A percentile compares a stretch with the other conserved stretches of the same genome.
Evolutionary conservation across 495 filamentous ascomycete species (phyloP).

Genomic region (Daldinia concentrica): DNA sequence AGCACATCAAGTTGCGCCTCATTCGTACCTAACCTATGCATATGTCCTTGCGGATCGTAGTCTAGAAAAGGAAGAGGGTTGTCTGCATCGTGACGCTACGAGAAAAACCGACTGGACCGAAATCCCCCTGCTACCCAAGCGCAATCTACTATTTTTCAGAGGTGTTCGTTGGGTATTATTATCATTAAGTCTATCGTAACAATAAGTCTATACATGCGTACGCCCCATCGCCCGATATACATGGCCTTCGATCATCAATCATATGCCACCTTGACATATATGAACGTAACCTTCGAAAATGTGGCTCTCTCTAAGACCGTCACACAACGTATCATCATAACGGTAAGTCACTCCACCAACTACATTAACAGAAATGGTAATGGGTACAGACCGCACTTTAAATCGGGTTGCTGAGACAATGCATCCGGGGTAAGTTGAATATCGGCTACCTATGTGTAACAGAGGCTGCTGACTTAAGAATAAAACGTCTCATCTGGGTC

Average conservation of each 20-base stretch:
- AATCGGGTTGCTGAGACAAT: not conserved
- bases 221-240: slow-evolving; percentile 9
- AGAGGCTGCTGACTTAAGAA: not conserved
- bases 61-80: not conserved
- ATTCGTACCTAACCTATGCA: not conserved
- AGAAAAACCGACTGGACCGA: not conserved
- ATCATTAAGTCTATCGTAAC: slow-evolving; percentile 37
- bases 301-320: not conserved
- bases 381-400: not conserved
- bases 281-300: not conserved
- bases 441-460: not conserved
- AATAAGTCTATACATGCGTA: slow-evolving; percentile 17
- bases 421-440: not conserved
- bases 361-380: not conserved
- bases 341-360: not conserved
- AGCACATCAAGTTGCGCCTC: not conserved
- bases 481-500: slow-evolving; percentile 38
- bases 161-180: slow-evolving; percentile 16
- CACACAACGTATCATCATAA: not conserved
- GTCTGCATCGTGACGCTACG: not conserved
- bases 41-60: not conserved
- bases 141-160: not conserved
- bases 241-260: not conserved
- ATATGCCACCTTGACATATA: not conserved
- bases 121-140: not conserved